Conservation (phyloP, 73 alveolate genomes). For the Symbiodinium pilosum region DNA sequence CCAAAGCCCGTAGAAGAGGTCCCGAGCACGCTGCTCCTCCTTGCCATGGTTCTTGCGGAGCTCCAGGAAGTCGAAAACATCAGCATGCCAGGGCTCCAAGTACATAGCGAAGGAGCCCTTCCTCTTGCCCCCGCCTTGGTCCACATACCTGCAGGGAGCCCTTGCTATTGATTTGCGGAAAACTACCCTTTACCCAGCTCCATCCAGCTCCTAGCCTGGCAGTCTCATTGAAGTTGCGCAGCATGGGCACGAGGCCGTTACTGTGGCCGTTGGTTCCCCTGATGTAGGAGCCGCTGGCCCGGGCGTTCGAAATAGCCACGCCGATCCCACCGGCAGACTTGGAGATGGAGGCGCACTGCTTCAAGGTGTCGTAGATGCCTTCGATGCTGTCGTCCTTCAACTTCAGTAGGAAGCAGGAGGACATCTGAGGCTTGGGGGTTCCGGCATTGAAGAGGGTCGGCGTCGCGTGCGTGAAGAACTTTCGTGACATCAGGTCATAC, state of each 20-base stretch:
- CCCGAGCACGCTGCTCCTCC: conserved; percentile 97
- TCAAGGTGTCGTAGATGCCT: conserved; percentile 98
- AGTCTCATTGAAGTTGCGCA: conserved; percentile 98
- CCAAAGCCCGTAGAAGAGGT: conserved; percentile 99
- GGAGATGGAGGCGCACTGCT: conserved; percentile 98
- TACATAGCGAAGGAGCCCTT: conserved; percentile 99
- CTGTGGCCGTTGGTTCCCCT: conserved; percentile 98
- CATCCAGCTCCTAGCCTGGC: too few species aligned
- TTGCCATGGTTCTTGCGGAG: conserved; percentile 98
- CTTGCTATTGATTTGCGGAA: too few species aligned
- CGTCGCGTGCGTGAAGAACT: conserved; percentile 99
- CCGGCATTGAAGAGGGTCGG: conserved; percentile 99
- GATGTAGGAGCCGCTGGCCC: conserved; percentile 98
- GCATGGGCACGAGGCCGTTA: conserved; percentile 99
- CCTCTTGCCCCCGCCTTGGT: conserved; percentile 99
- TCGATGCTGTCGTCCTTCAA: conserved; percentile 98
- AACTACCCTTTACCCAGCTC: too few species aligned
- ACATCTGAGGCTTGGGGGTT: conserved; percentile 98
- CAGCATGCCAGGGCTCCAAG: conserved; percentile 99
- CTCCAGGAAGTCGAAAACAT: conserved; percentile 97
- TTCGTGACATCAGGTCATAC: conserved; percentile 95
- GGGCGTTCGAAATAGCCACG: conserved; percentile 97
- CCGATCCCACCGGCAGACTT: conserved; percentile 99
- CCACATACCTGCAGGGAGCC: too few species aligned
- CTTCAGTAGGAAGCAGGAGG: conserved; percentile 97